Percentiles rank a stretch among this genome's conserved stretches.
Conservation (phyloP, 805 yeast genomes). For the Clavispora carvajalis region DNA sequence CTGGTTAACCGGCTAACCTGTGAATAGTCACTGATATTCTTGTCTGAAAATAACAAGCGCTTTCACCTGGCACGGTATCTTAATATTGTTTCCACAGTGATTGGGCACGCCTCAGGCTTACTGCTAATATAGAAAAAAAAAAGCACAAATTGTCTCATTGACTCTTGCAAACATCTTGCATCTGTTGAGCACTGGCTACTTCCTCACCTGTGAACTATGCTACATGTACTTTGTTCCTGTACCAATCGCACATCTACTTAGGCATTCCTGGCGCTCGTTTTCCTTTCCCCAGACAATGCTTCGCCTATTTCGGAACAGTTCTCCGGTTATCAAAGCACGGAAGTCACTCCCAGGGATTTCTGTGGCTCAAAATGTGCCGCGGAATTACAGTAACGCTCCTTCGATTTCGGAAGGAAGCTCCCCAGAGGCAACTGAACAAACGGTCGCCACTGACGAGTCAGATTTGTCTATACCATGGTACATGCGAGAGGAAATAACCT, state of each 20-base stretch:
- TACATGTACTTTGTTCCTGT: too few species aligned
- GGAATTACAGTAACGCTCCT: neutral
- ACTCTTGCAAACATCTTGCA: too few species aligned
- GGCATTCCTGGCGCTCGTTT: neutral
- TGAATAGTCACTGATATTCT: too few species aligned
- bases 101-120: too few species aligned
- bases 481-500: constrained; percentile 39
- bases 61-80: too few species aligned
- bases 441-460: neutral
- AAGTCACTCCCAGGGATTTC: neutral
- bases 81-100: too few species aligned
- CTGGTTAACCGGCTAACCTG: too few species aligned
- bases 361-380: neutral
- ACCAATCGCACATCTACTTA: neutral
- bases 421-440: neutral
- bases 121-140: too few species aligned
- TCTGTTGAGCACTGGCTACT: too few species aligned
- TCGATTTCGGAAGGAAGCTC: neutral
- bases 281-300: neutral
- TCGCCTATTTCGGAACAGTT: neutral
- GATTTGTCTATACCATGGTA: constrained; percentile 52
- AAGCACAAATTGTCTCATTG: too few species aligned
- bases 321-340: neutral
- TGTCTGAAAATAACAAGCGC: too few species aligned
- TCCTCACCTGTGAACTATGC: too few species aligned